These are phyloP conservation scores for Cerioporus squamosus DNA, from an alignment of 1,284 basidiomycete species.

Conservation along the genomic window DNA sequence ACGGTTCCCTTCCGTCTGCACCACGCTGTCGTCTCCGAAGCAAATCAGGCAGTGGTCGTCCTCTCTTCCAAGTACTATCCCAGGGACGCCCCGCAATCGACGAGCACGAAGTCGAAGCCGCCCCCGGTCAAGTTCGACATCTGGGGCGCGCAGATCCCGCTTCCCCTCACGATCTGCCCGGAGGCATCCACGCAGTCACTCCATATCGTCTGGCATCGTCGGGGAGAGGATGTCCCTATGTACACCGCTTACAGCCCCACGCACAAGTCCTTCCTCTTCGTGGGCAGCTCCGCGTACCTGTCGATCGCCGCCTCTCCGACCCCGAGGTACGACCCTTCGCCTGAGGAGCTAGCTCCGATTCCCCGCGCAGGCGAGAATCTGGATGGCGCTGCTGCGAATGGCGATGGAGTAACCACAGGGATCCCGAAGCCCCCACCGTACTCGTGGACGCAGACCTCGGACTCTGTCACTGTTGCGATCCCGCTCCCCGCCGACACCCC, in stretches of 20 bases:
- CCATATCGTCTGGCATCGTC: constrained; percentile 68
- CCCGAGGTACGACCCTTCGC: constrained; percentile 54
- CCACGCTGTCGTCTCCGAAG: constrained; percentile 42
- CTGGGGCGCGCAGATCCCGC: constrained; percentile 58
- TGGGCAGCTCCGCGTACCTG: constrained; percentile 61
- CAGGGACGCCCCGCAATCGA: constrained; percentile 12
- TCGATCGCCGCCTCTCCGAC: constrained; percentile 37
- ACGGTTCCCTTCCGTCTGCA: constrained; percentile 65
- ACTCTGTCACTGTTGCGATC: constrained; percentile 83
- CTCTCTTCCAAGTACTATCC: constrained; percentile 60
- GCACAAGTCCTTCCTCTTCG: constrained; percentile 53
- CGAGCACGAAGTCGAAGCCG: constrained; percentile 11
- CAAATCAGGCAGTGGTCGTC: constrained; percentile 48
- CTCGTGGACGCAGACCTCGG: constrained; percentile 89
- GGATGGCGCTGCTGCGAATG: constrained; percentile 35
- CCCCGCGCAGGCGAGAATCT: constrained; percentile 63
- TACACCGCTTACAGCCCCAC: constrained; percentile 55
- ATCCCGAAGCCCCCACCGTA: constrained; percentile 69
- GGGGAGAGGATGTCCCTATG: constrained; percentile 74
- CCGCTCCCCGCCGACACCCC: constrained; percentile 74
- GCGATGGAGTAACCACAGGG: background rate
- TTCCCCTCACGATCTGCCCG: constrained; percentile 41
- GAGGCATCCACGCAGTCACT: constrained; percentile 37
- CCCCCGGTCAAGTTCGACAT: constrained; percentile 58
- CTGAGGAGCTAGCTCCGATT: constrained; percentile 70